These are phyloP conservation scores for Phoma sp. DNA, from an alignment of 2,329 filamentous ascomycete genomes.

Conservation along the genomic window DNA sequence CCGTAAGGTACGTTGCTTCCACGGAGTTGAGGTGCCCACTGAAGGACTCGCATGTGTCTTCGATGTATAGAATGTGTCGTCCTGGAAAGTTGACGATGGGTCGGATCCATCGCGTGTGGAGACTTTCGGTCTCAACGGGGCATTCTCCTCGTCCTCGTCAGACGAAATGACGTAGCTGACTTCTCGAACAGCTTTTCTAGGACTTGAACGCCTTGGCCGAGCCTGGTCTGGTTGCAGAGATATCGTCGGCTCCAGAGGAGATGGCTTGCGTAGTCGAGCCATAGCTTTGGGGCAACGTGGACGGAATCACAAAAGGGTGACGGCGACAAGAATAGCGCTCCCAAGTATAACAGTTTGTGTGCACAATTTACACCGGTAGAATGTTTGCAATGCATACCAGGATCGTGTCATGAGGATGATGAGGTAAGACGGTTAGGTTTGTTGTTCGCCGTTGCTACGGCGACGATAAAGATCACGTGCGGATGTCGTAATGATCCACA, in stretches of 20 bases:
- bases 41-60: slow-evolving; percentile 21
- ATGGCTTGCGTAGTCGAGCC: slow-evolving; percentile 45
- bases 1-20: slow-evolving; percentile 42
- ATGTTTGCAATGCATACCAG: neutral
- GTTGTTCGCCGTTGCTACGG: slow-evolving; percentile 11
- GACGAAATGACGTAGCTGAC: slow-evolving; percentile 30
- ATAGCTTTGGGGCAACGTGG: slow-evolving; percentile 21
- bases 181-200: slow-evolving; percentile 34
- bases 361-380: neutral
- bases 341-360: no score
- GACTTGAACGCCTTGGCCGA: slow-evolving; percentile 32
- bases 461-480: slow-evolving; percentile 6
- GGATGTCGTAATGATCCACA: neutral
- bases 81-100: slow-evolving; percentile 27
- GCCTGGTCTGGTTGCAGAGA: slow-evolving; percentile 23
- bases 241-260: slow-evolving; percentile 29
- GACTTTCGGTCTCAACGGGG: slow-evolving; percentile 34
- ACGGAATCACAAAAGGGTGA: neutral
- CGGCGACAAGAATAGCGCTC: neutral
- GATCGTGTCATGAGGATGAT: slow-evolving; percentile 12
- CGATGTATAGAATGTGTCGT: slow-evolving; percentile 31
- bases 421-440: slow-evolving; percentile 12
- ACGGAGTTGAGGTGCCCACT: slow-evolving; percentile 25
- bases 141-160: slow-evolving; percentile 34
- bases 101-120: slow-evolving; percentile 35